Conservation (phyloP, 768 basidiomycete genomes). For the Hericium alpestre region DNA sequence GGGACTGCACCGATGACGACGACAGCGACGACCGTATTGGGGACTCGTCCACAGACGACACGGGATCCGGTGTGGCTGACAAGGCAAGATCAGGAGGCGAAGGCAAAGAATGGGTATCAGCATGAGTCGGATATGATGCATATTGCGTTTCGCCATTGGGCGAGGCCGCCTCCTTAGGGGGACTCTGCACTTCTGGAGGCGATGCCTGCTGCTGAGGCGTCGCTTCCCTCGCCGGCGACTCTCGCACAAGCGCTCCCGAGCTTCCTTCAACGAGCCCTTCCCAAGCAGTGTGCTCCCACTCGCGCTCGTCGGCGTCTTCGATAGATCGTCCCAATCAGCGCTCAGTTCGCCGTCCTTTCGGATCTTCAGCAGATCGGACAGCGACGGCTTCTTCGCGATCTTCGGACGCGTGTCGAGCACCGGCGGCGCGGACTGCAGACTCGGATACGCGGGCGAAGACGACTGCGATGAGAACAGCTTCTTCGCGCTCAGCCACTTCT, state of each 20-base stretch:
- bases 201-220: slow-evolving; percentile 3
- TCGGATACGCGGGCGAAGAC: slow-evolving; percentile 12
- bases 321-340: slow-evolving; percentile 59
- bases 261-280: slow-evolving; percentile 18
- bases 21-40: slow-evolving; percentile 60
- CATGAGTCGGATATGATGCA: slow-evolving; percentile 25
- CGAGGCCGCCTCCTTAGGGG: neutral
- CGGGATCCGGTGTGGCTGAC: slow-evolving; percentile 67
- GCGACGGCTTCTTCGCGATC: slow-evolving; percentile 50
- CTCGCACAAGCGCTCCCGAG: slow-evolving; percentile 12
- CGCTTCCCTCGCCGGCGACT: neutral
- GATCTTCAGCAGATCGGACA: slow-evolving; percentile 51
- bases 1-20: slow-evolving; percentile 61
- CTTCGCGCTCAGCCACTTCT: slow-evolving; percentile 65
- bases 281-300: slow-evolving; percentile 26
- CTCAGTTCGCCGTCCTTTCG: slow-evolving; percentile 47
- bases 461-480: slow-evolving; percentile 40
- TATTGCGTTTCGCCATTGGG: slow-evolving; percentile 12
- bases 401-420: slow-evolving; percentile 24
- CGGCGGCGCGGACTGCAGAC: slow-evolving; percentile 15
- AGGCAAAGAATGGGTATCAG: slow-evolving; percentile 10
- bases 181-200: neutral
- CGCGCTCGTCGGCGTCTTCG: slow-evolving; percentile 38
- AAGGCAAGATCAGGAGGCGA: slow-evolving; percentile 43
- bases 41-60: slow-evolving; percentile 66